Evolutionary conservation across 768 basidiomycete genomes (phyloP).

Genomic region (Psilocybe azurescens): DNA sequence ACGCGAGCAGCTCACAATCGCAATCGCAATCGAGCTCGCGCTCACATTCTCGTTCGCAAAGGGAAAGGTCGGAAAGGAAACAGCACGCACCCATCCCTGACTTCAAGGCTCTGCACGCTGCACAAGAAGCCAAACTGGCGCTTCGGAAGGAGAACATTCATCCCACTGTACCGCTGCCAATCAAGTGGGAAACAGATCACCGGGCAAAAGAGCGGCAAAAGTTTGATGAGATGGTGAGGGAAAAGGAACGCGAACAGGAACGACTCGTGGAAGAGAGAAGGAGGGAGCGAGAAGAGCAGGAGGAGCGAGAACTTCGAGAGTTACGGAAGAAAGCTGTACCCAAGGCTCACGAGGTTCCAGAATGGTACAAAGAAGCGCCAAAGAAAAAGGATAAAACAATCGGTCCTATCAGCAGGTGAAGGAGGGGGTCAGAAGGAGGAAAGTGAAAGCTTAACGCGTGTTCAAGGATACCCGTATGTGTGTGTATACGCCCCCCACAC

Average conservation of each 20-base stretch:
- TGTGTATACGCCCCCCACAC: too few relatives aligned
- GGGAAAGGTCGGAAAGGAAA: conserved; percentile 20
- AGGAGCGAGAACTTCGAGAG: conserved; percentile 66
- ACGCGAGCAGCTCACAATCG: background rate
- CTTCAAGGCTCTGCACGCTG: conserved; percentile 58
- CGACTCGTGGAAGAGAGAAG: conserved; percentile 50
- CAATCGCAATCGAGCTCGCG: conserved; percentile 6
- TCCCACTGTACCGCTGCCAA: conserved; percentile 52
- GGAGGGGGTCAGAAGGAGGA: background rate
- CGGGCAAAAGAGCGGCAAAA: conserved; percentile 64
- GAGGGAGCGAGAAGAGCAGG: conserved; percentile 53
- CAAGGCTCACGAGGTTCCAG: conserved; percentile 73
- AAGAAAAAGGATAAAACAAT: conserved; percentile 41
- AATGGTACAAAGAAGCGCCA: conserved; percentile 77
- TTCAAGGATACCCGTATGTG: background rate
- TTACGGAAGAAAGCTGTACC: conserved; percentile 67
- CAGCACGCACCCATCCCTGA: conserved; percentile 48
- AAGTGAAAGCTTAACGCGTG: background rate
- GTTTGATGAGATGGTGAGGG: conserved; percentile 64
- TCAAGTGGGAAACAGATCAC: conserved; percentile 56
- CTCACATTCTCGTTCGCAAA: conserved; percentile 18
- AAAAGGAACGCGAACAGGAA: conserved; percentile 60
- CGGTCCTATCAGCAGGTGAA: conserved; percentile 5
- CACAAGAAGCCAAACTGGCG: conserved; percentile 46
- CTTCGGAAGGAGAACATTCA: conserved; percentile 52